phyloP scores from a whole-genome alignment of 225 moss, liverwort and hornwort genomes.

The Straminergon stramineum region DNA sequence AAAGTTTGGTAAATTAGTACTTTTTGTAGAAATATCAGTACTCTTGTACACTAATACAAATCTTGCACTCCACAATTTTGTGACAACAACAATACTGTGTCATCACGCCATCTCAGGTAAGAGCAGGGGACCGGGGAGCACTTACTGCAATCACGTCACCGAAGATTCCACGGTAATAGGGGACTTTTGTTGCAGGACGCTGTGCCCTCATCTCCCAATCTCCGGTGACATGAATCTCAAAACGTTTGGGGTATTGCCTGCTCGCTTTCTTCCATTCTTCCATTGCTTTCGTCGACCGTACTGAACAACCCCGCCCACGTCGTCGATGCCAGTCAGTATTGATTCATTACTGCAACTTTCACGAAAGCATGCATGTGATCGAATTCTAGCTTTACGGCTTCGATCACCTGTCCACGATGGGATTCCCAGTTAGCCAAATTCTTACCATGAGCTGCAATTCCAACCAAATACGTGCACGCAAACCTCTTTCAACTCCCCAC shows the following conservation, averaged over 20 bases:
- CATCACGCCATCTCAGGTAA: not conserved
- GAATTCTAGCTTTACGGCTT: not conserved
- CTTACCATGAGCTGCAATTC: not conserved
- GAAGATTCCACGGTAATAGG: not conserved
- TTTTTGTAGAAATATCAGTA: too few species aligned
- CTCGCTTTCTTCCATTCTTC: not conserved
- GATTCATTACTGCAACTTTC: not conserved
- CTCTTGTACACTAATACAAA: not conserved
- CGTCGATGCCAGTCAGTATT: not conserved
- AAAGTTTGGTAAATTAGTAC: not conserved
- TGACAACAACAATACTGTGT: not conserved
- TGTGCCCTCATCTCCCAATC: not conserved
- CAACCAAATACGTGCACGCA: not conserved
- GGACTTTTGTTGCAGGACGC: not conserved
- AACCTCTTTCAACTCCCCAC: not conserved
- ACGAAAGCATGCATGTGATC: not conserved
- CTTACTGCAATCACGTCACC: constrained; percentile 8
- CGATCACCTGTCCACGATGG: too few species aligned
- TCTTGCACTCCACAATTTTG: not conserved
- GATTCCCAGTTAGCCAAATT: too few species aligned
- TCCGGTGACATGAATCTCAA: not conserved
- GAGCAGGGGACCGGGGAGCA: not conserved
- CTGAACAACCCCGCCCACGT: not conserved
- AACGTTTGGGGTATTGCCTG: not conserved
- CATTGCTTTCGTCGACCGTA: not conserved